Conservation (phyloP, 2,329 filamentous ascomycete genomes). For the Aspergillus sp. region DNA sequence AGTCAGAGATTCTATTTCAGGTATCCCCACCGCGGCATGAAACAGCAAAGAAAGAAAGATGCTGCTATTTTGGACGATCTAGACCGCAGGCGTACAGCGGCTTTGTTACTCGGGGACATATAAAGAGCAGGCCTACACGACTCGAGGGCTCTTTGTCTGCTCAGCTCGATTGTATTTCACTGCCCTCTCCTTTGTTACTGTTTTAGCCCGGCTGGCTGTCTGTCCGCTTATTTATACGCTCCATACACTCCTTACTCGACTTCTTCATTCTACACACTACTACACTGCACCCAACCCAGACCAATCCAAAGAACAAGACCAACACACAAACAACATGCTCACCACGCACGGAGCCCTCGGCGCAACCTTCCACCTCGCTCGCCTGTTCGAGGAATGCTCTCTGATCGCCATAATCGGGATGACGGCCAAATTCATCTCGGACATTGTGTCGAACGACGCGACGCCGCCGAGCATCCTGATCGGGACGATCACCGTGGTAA, state of each 20-base stretch:
- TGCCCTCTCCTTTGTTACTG: not conserved
- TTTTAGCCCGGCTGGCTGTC: no score
- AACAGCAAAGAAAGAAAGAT: no score
- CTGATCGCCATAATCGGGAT: constrained; percentile 73
- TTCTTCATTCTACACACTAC: no score
- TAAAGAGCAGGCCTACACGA: no score
- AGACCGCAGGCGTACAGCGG: no score
- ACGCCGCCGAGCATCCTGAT: constrained; percentile 64
- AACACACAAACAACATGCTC: not conserved
- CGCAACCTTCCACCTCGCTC: constrained; percentile 65
- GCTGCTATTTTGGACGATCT: not conserved
- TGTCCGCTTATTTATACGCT: constrained; percentile 2
- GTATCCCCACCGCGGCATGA: no score
- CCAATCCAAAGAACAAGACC: not conserved
- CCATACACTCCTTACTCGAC: constrained; percentile 2
- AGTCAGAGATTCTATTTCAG: not conserved
- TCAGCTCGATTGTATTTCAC: not conserved
- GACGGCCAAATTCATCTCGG: constrained; percentile 69
- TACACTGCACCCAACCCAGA: no score
- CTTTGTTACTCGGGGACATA: no score
- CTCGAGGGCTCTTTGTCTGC: no score
- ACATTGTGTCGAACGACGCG: constrained; percentile 59
- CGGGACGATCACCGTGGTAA: constrained; percentile 68
- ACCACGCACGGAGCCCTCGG: constrained; percentile 56
- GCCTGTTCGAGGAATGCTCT: constrained; percentile 59